Evolutionary conservation across 2,329 filamentous ascomycete genomes (phyloP), one percentile per base, ranked within the genome.

Genomic region (Hymenoscyphus salicellus): DNA sequence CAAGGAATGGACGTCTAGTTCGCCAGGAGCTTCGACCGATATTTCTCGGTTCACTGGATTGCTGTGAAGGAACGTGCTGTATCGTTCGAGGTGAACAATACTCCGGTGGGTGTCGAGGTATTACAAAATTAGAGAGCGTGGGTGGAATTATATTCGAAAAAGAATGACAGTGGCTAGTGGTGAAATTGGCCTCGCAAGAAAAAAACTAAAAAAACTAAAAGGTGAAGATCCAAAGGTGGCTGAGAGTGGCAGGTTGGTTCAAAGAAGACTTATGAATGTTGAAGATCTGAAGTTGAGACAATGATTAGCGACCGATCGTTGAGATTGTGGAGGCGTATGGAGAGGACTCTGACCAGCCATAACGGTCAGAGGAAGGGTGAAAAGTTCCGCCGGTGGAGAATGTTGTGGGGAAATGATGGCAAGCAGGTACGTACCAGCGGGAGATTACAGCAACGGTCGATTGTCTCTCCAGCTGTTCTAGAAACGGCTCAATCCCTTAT

Each of bases 21-120:
- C 74, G 68, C 74, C 74, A 72, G 74, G 74, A 76, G 74, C 73
- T 76, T 75, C 72, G 72, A 75, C 72, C 69, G 71, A 70, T 64
- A 72, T 70, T 72, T 66, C 65, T 72, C 63, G 65, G 66, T 65
- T 62, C 66, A 71, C 70, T 73, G 70, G 61, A 65, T 65, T 68
- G 58, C 63, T 65, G 55, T 56, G 72, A 75, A 72, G 63, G 73
- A 75, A 71, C 72, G 73, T 72, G 60, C 57, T 63, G 57, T 67
- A 68, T 66, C 63, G 68, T 69, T 70, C 63, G 55, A 65, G 64
- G 43, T 20, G 65, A 73, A 69, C 63, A 66, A 67, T 68, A 69
- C 65, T 69, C 62, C 61, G 64, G 60, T 62, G 57, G 63, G 63
- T 30, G 63, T 69, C 66, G 68, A 65, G 59, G 62, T 63, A 73